A percentile compares a stretch with the other conserved stretches of the same genome.
Conservation (phyloP, 2,329 filamentous ascomycete species). For the Daldinia sp. region DNA sequence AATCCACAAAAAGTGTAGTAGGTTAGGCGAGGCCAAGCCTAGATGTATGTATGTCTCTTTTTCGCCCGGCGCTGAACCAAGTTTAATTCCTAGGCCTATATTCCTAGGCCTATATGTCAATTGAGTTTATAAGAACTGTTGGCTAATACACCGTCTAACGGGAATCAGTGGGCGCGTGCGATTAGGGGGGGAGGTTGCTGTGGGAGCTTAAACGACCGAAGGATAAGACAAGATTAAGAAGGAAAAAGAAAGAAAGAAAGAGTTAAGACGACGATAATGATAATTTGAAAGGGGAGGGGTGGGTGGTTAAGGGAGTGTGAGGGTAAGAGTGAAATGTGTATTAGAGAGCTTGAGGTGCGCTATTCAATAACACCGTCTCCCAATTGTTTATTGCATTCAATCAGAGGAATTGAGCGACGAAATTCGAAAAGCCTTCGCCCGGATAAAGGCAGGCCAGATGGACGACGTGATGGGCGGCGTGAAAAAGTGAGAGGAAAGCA, state of each 20-base stretch:
- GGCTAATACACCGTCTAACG: constrained; percentile 33
- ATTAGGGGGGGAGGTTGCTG: constrained; percentile 27
- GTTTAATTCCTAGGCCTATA: constrained; percentile 31
- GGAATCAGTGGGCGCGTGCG: constrained; percentile 30
- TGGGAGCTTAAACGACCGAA: constrained; percentile 5
- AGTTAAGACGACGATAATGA: constrained; percentile 11
- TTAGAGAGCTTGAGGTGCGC: constrained; percentile 29
- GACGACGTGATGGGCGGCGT: constrained; percentile 37
- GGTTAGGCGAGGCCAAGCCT: constrained; percentile 23
- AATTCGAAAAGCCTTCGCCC: constrained; percentile 32
- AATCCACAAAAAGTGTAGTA: constrained; percentile 12
- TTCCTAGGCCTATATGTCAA: constrained; percentile 16
- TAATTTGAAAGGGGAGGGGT: constrained; percentile 4
- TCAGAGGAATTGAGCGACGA: constrained; percentile 15
- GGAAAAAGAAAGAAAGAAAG: constrained; percentile 15
- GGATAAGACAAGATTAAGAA: constrained; percentile 8
- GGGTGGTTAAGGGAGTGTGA: not conserved
- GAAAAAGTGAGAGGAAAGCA: constrained; percentile 28
- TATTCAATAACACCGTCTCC: constrained; percentile 33
- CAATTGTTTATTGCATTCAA: constrained; percentile 20
- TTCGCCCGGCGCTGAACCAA: constrained; percentile 31
- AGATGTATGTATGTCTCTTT: not conserved
- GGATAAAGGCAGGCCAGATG: constrained; percentile 35
- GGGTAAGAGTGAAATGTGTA: no score
- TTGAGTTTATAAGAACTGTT: constrained; percentile 33